A percentile compares a stretch with the other conserved stretches of the same genome.
Conservation (phyloP, 768 basidiomycete species). For the Russula sp. region DNA sequence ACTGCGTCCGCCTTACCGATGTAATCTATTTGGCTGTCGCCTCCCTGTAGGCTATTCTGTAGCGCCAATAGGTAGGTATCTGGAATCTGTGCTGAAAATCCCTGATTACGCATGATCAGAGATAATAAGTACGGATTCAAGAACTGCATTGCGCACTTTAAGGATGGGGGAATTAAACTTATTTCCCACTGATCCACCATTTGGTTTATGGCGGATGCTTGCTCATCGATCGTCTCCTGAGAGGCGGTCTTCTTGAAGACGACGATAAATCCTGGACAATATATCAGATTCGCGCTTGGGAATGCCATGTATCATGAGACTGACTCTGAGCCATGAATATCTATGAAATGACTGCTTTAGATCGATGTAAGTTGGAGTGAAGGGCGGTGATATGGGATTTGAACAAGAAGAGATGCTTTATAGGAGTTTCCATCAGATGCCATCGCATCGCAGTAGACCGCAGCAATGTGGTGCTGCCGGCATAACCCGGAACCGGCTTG, state of each 20-base stretch:
- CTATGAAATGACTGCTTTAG: not conserved
- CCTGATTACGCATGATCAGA: constrained; percentile 34
- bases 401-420: constrained; percentile 2
- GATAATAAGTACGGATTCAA: not conserved
- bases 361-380: not conserved
- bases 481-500: not conserved
- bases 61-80: constrained; percentile 37
- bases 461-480: not conserved
- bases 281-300: constrained; percentile 20
- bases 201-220: constrained; percentile 38
- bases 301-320: not conserved
- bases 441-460: not conserved
- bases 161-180: constrained; percentile 39
- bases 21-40: constrained; percentile 42
- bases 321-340: constrained; percentile 33
- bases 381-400: not conserved
- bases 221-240: constrained; percentile 43
- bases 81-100: constrained; percentile 46
- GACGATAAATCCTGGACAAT: constrained; percentile 49
- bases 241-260: constrained; percentile 51
- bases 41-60: constrained; percentile 34
- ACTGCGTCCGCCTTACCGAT: constrained; percentile 41
- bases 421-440: not conserved
- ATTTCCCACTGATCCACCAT: constrained; percentile 47
- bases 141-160: constrained; percentile 3